Base-by-base conservation (phyloP, 352 stramenopile species). In the Pythium grandisporangium region DNA sequence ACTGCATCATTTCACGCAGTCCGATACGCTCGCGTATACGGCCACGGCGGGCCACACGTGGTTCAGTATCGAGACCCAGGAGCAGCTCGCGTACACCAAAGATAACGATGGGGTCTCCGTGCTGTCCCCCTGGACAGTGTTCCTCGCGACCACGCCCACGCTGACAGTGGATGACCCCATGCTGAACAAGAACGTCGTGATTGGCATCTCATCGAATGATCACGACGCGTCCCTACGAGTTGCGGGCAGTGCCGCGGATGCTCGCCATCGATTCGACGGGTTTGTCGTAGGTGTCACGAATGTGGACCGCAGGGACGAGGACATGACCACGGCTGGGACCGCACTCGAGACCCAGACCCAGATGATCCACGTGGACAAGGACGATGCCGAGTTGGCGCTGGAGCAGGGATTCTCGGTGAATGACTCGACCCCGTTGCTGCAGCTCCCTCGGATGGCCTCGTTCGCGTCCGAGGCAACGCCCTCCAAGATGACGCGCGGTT, bases 1-100 rank as follows among this genome's bases (percentile, higher is more conserved):
- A 25, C 64, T 89, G 12, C 63, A 73, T 45, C 81, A 63, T 36
- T 83, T 89, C 42, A 78, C 69, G n/a, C 67, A 55, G 47, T 65
- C 61, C 43, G 76, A 80, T 46, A 73, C 71, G 10, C 51, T 89
- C 36, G 68, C 65, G 32, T 86, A 81, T 37, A 50, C 80, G 21
- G 50, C 70, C 21, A 89, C 76, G 0, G 63, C 67, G 13, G 76
- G 76, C 35, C 70, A 84, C 37, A 85, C 74, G 26, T 89, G 76
- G 76, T 85, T 89, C 33, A 85, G 76, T 45, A 85, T 89, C 47
- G 76, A 89, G 60, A 86, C 76, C 6, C 63, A 86, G 55, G 73
- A 86, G 57, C 76, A 89, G 45, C 55, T 86, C 33, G 76, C 71
- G 13, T 84, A 78, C 42, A 89, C 73, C 19, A 65, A 84, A 54